These are phyloP conservation scores for Lepraria neglecta DNA, from an alignment of 495 filamentous ascomycete species.

Conservation along the genomic window DNA sequence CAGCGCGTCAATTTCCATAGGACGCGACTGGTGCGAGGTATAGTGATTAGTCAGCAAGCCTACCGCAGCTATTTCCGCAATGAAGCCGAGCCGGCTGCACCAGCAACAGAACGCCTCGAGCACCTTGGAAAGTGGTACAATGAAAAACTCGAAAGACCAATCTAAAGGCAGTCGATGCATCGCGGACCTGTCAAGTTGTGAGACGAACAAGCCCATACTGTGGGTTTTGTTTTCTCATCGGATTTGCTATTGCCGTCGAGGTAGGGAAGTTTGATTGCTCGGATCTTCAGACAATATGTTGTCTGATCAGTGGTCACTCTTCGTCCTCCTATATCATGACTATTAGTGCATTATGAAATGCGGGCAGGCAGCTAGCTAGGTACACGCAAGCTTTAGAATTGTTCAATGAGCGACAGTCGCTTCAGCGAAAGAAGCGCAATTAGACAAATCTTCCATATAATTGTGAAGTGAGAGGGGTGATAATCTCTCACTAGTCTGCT, in stretches of 20 bases:
- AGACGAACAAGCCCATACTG: not conserved
- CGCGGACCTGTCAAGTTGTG: too few relatives aligned
- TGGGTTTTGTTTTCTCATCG: not conserved
- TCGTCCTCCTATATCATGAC: too few relatives aligned
- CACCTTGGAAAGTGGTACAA: too few relatives aligned
- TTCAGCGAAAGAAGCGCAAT: constrained; percentile 12
- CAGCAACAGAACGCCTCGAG: not conserved
- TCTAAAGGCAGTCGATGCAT: not conserved
- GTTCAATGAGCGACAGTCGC: constrained; percentile 3
- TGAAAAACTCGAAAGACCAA: not conserved
- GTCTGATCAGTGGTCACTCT: not conserved
- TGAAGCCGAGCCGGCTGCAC: not conserved
- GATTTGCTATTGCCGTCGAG: not conserved
- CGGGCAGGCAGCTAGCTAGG: not conserved
- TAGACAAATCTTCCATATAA: not conserved
- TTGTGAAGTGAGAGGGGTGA: not conserved
- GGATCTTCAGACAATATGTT: not conserved
- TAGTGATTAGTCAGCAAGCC: not conserved
- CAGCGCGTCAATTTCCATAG: not conserved
- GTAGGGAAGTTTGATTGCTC: not conserved
- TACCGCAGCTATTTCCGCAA: too few relatives aligned
- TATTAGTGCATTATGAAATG: too few relatives aligned
- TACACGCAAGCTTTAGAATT: not conserved
- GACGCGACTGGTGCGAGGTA: not conserved
- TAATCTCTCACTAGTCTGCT: not conserved